Evolutionary conservation across 1,284 basidiomycete species (phyloP), one percentile per base, ranked within the genome.

Genomic region (Moniliella sp.): DNA sequence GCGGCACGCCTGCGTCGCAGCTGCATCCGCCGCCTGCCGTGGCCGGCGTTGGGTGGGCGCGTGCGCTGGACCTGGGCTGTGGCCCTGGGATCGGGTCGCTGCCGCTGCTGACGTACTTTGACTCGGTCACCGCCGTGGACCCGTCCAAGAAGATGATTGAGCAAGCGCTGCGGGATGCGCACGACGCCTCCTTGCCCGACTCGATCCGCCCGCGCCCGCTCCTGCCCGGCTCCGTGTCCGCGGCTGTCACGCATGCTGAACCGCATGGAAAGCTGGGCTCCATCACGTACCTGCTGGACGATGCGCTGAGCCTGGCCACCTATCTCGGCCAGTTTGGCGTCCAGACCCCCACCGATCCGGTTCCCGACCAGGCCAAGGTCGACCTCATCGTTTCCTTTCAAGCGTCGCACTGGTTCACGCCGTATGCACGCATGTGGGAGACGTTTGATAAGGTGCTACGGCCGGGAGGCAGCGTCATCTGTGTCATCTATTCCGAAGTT

Each of bases 391-490:
- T 76, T 4, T 67, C 38, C 76, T 78, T 76, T 1, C 81, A 83
- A 61, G 73, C 81, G 0, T 73, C 74, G 0, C 81, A 88, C 55
- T 84, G 80, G 80, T 84, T 84, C 52, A 67, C n/a, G n/a, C n/a
- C 82, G 48, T 78, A 76, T 67, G 51, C 59, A 3, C 68, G 66
- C 38, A 65, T 76, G 4, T 84, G 80, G 76, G 68, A 66, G 0
- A 73, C 80, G 53, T 62, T 74, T 1, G 65, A 66, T 1, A 66
- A 76, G 1, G 66, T 77, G 2, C 61, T 83, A 31, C 66, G 70
- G 25, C 68, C 66, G 0, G 69, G 72, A 5, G 82, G 79, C 0
- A 75, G 71, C 0, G 71, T 73, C 4, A 77, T 76, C 2, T 73
- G 78, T 43, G 80, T 78, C 72, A 69, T 73, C 15, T 83, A 83